A percentile compares a stretch with the other conserved stretches of the same genome.
Conservation (phyloP, 177 flowering plant genomes). For the Vitis hybrid region DNA sequence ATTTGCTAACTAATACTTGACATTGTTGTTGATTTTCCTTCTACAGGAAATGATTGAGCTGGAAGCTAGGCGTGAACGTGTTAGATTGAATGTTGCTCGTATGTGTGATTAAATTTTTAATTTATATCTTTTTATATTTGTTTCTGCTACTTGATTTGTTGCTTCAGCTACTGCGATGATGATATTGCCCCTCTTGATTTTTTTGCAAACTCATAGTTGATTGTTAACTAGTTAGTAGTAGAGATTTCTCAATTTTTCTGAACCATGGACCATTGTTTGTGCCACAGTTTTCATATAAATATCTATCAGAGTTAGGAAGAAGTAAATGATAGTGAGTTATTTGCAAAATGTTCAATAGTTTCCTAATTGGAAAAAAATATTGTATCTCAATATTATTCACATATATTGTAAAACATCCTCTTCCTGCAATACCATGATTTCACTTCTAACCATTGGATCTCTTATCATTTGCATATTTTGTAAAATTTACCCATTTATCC, state of each 20-base stretch:
- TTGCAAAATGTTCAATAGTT: no score
- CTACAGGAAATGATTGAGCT: slow-evolving; percentile 81
- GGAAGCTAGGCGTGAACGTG: slow-evolving; percentile 86
- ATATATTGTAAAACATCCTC: no score
- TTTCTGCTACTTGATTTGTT: background rate
- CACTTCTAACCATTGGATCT: no score
- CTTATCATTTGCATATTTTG: no score
- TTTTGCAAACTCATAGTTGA: background rate
- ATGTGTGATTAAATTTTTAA: slow-evolving; percentile 30
- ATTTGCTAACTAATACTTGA: background rate
- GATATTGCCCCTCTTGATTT: background rate
- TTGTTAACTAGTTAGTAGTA: background rate
- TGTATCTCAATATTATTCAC: no score
- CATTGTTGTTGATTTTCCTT: background rate
- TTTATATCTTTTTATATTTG: background rate
- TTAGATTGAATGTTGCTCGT: slow-evolving; percentile 82
- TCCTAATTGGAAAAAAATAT: no score
- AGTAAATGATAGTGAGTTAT: no score
- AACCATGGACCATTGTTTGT: no score
- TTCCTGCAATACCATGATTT: no score
- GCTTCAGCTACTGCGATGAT: background rate
- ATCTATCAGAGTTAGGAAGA: no score
- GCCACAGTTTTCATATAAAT: no score
- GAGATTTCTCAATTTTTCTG: background rate
- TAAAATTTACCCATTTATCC: no score